Base-by-base conservation (phyloP, 768 basidiomycete genomes). In the Boletellus emodensis region DNA sequence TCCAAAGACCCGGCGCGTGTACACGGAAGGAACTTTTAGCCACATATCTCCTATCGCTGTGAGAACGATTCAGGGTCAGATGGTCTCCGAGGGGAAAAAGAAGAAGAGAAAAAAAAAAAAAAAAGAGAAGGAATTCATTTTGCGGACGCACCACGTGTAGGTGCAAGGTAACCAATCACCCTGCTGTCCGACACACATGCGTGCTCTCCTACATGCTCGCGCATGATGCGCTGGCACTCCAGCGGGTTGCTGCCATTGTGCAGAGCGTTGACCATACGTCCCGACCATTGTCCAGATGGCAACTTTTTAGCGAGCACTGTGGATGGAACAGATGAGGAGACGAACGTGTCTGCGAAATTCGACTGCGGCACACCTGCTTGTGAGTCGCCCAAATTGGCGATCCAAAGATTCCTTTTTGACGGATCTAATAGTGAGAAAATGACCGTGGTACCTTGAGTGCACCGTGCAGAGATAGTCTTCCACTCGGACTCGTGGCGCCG, bases 111-210 rank as follows among this genome's bases (percentile, higher is more conserved):
- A 30, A 33, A 30, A 36, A 46, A 40, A 20, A 22, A 2, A 5
- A 30, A 30, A 11, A 11, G 11, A 11, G 30, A 30, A 9, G 30
- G 30, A 30, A 30, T 26, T 30, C 17, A 2, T 28, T 12, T 6
- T 30, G 40, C 46, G 40, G 46, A 50, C 61, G 54, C 53, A 71
- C 71, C 69, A 46, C 72, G 65, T 35, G 70, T 73, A 28, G 71
- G 72, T 35, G 71, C 67, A 18, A 71, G 58, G 52, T 69, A 72
- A 35, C 72, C 70, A n/a, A 71, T 49, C 43, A 71, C 71, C 49
- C 70, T 67, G 49, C 63, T 60, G 34, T 63, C 62, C 15, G 54
- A 42, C 46, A 71, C 51, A 41, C 69, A 71, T 18, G 56, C 39
- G 6, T 33, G 55, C 49, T 70, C 69, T 38, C 64, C 64, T 35